phyloP scores from a whole-genome alignment of 106 monocot species.

The Xerophyta viscosa region DNA sequence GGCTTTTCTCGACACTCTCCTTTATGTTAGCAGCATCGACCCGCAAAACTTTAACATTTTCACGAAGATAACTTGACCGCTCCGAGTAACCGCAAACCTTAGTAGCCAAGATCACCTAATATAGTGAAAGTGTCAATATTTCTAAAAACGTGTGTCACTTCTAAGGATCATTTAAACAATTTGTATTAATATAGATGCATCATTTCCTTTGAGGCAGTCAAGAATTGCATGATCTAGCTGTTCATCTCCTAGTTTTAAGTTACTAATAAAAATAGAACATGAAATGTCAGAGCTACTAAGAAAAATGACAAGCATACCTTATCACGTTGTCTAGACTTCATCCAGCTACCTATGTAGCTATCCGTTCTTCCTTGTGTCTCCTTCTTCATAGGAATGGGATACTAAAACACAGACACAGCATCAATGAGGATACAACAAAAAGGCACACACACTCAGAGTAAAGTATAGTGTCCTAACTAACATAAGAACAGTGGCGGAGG shows the following conservation, averaged over 20 bases:
- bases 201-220: no score
- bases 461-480: neutral
- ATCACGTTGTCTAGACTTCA: conserved; percentile 73
- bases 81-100: conserved; percentile 90
- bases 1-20: conserved; percentile 95
- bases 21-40: conserved; percentile 86
- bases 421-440: neutral
- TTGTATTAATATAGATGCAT: no score
- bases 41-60: conserved; percentile 54
- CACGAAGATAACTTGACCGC: conserved; percentile 54
- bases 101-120: conserved; percentile 91
- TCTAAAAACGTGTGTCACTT: no score
- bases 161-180: no score
- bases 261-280: no score
- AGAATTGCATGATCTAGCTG: no score
- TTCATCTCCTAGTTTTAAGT: no score
- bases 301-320: conserved; percentile 73
- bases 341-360: conserved; percentile 81
- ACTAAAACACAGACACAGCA: conserved; percentile 32
- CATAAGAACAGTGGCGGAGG: no score
- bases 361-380: conserved; percentile 96
- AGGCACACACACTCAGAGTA: neutral
- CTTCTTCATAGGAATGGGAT: conserved; percentile 78
- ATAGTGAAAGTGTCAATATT: neutral
- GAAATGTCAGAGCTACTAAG: no score